Percentiles rank a stretch among this genome's conserved stretches.
phyloP scores from a whole-genome alignment of 331 rosid genomes.

The Acacia concinna region DNA sequence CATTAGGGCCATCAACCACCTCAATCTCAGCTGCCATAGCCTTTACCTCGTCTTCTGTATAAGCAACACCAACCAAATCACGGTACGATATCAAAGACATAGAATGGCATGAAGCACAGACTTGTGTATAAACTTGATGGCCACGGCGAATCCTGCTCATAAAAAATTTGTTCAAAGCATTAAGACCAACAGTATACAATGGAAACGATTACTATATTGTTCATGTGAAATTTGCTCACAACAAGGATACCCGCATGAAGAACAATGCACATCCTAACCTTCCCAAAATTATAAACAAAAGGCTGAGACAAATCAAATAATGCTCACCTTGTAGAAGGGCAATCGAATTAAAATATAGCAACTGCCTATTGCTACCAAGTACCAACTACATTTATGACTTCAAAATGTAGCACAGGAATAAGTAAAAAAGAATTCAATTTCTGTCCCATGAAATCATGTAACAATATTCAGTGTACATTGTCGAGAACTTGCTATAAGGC shows the following conservation, averaged over 20 bases:
- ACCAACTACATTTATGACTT: conserved; percentile 1
- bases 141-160: conserved; percentile 93
- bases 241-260: neutral
- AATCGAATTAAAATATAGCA: neutral
- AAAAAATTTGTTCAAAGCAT: conserved; percentile 29
- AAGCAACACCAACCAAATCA: conserved; percentile 98
- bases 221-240: neutral
- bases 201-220: neutral
- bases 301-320: conserved; percentile 14
- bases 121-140: conserved; percentile 93
- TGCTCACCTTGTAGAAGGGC: neutral
- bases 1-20: conserved; percentile 96
- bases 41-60: conserved; percentile 91
- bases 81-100: conserved; percentile 92
- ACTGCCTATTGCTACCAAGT: neutral
- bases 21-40: conserved; percentile 99
- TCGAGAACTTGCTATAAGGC: neutral
- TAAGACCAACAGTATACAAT: conserved; percentile 12
- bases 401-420: neutral
- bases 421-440: neutral
- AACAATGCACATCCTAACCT: neutral
- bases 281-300: neutral
- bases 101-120: conserved; percentile 98
- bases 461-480: neutral
- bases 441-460: neutral